A percentile compares a stretch with the other conserved stretches of the same genome.
Evolutionary conservation across 78 protist species (phyloP).

Genomic region (Cavenderia fasciculata): DNA sequence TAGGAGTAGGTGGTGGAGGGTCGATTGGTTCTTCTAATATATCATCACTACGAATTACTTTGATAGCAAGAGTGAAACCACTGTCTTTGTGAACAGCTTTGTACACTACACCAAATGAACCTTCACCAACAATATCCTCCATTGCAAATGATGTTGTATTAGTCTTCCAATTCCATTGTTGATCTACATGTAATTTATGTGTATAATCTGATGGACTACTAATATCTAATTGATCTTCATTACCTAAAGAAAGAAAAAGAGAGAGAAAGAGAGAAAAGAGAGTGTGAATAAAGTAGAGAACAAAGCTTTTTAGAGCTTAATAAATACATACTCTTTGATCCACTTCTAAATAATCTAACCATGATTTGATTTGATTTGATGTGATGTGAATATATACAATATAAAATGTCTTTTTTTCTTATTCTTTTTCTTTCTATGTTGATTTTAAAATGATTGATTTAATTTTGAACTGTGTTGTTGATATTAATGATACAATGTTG

Average conservation of each 20-base stretch:
- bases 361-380: no score
- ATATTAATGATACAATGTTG: no score
- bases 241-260: no score
- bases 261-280: no score
- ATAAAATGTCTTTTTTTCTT: no score
- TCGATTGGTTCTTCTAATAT: slow-evolving; percentile 83
- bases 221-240: not conserved
- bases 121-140: slow-evolving; percentile 73
- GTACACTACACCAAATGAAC: slow-evolving; percentile 56
- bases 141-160: slow-evolving; percentile 20
- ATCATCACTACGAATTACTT: slow-evolving; percentile 88
- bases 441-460: no score
- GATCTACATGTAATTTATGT: slow-evolving; percentile 47
- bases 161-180: slow-evolving; percentile 25
- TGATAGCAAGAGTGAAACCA: slow-evolving; percentile 82
- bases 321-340: not conserved
- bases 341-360: slow-evolving; percentile 3
- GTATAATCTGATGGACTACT: not conserved
- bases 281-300: no score
- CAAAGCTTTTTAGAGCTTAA: no score
- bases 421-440: no score
- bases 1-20: no score
- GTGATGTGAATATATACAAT: no score
- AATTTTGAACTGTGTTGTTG: no score
- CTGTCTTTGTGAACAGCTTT: slow-evolving; percentile 38